Percentiles rank a stretch among this genome's conserved stretches.
Evolutionary conservation across 2,329 filamentous ascomycete genomes (phyloP).

Genomic region (Pseudogymnoascus sp.): DNA sequence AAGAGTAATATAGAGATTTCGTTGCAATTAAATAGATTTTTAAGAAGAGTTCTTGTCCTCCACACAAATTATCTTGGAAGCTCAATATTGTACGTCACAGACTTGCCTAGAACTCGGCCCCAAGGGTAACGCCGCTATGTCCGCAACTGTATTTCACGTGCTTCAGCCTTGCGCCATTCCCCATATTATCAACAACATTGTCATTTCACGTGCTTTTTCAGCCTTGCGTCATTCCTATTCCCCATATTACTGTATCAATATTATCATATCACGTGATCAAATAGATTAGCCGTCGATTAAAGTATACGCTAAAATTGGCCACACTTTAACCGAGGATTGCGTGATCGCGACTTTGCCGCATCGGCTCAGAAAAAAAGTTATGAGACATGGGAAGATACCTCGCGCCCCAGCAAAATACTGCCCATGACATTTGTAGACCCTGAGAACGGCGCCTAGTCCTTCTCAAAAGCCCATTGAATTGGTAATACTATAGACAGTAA

Average conservation of each 20-base stretch:
- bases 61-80: neutral
- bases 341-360: conserved; percentile 16
- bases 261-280: neutral
- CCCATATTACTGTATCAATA: neutral
- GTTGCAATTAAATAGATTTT: neutral
- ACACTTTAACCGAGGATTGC: neutral
- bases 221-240: neutral
- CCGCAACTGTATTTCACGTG: neutral
- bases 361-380: conserved; percentile 16
- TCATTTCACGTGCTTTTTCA: neutral
- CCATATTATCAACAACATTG: neutral
- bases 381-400: conserved; percentile 14
- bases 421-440: conserved; percentile 9
- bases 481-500: conserved; percentile 11
- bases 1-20: neutral
- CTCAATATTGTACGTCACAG: neutral
- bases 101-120: neutral
- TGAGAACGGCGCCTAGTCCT: neutral
- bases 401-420: conserved; percentile 10
- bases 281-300: neutral
- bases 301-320: conserved; percentile 9
- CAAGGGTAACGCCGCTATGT: neutral
- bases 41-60: neutral
- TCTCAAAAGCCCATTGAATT: neutral
- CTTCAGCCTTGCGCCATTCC: neutral